Evolutionary conservation across 805 yeast species (phyloP), one percentile per base, ranked within the genome.

Genomic region (Candida xiaguanensis): DNA sequence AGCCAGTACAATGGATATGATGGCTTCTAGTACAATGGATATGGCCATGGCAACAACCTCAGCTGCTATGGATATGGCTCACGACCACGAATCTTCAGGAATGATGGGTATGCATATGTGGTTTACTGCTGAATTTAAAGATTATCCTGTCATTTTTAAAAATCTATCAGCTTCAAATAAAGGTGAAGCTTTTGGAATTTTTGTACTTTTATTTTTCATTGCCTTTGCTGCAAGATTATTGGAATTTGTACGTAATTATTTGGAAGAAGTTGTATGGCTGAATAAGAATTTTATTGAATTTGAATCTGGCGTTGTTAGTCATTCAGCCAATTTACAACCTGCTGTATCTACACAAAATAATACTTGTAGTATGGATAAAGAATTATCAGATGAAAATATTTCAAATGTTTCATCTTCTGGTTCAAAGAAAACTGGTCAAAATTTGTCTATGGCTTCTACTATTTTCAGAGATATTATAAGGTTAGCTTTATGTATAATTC

Each of bases 181-280:
- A 18, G 88, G 72, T 8, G 72, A 74, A 38, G 89, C 86, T 0
- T 85, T 85, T 56, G 95, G 91, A 17, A 82, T 85, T 12, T 85
- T 84, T 52, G 61, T 78, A 25, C 61, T 80, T 11, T 54, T 85
- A 16, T 76, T 85, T 53, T 74, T 74, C 19, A 62, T 76, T 2
- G 80, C 81, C 0, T 75, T 85, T 51, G 63, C 72, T 26, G 69
- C 80, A 43, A 74, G 85, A 53, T 82, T 85, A 2, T 39, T 80
- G 5, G 72, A 75, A 31, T 83, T 82, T 54, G 46, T 73, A 15
- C 71, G 78, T 41, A 73, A 80, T 50, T 84, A 82, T 52, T 52
- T 85, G 42, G 91, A 85, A 52, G 83, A 79, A 45, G 73, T 65
- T 43, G 82, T 85, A 36, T 84, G 75, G 77, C 71, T 63, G 49